Base-by-base conservation (phyloP, 1,284 basidiomycete species). In the Macrocystidia cucumis region DNA sequence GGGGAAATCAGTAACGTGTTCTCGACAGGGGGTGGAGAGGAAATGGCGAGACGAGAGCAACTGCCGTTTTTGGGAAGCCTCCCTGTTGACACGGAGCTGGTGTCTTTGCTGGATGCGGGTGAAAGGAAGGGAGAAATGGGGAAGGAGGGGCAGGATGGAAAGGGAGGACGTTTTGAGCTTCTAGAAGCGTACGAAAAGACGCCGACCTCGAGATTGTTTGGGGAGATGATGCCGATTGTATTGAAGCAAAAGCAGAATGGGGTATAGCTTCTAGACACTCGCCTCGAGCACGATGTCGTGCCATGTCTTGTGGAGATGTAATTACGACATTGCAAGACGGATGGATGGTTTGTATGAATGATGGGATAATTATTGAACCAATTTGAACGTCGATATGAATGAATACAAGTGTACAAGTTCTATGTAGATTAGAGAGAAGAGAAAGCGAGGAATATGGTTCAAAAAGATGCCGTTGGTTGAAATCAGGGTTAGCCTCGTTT, bases 1-100 rank as follows among this genome's bases (percentile, higher is more conserved):
- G 84, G 86, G 16, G 92, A 98, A 58, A 73, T 97, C 46, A 91
- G 83, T 60, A 91, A 96, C 53, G 79, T 96, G 33, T 99, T 98
- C 63, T 96, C 93, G 4, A 87, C 80, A 7, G 92, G 92, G 8
- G 96, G 96, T 2, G 96, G 93, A 0, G 77, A 86, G 60, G 82
- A 79, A 49, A 80, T 93, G 78, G 90, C 91, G 0, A 62, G 69
- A 43, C 68, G 73, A 29, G 88, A 93, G 55, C 71, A 65, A 5
- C 53, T 97, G 17, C 59, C 57, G 29, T 97, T 96, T 56, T 64
- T 99, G 37, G 96, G 96, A 2, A 74, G 87, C 32, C 71, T 99
- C 20, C 96, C 96, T 2, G 87, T 99, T 34, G 96, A 98, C 63
- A 87, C 89, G 0, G 88, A 89, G 46, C 73, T 99, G 17, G 92